These are phyloP conservation scores for Pholiota microspora DNA, from an alignment of 768 basidiomycete species.

Conservation along the genomic window DNA sequence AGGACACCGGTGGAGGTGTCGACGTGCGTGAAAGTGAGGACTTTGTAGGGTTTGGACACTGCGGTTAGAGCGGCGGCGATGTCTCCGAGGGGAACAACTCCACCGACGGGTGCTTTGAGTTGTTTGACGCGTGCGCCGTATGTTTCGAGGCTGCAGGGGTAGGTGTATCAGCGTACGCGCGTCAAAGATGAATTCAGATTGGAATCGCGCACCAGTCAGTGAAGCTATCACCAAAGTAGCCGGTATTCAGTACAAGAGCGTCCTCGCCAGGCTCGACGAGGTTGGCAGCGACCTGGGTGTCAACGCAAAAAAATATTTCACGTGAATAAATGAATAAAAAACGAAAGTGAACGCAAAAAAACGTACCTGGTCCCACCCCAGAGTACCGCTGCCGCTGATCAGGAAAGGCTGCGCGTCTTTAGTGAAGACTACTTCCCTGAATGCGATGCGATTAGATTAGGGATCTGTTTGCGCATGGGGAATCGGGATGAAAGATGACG, in stretches of 20 bases:
- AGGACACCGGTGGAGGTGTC: slow-evolving; percentile 93
- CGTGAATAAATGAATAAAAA: background rate
- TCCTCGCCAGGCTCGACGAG: slow-evolving; percentile 80
- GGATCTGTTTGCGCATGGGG: background rate
- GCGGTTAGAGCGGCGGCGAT: slow-evolving; percentile 66
- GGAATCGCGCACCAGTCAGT: slow-evolving; percentile 80
- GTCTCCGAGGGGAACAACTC: slow-evolving; percentile 57
- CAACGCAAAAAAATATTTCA: background rate
- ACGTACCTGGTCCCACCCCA: slow-evolving; percentile 92
- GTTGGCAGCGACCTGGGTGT: slow-evolving; percentile 83
- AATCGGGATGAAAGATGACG: slow-evolving; percentile 14
- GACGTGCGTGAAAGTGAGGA: slow-evolving; percentile 93
- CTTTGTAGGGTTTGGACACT: slow-evolving; percentile 71
- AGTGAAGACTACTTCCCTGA: slow-evolving; percentile 75
- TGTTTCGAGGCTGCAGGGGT: slow-evolving; percentile 60
- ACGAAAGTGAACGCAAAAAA: background rate
- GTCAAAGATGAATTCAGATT: background rate
- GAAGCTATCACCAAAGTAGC: slow-evolving; percentile 94
- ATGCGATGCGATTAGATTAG: background rate
- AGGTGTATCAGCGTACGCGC: background rate
- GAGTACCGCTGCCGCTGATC: slow-evolving; percentile 90
- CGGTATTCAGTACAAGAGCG: slow-evolving; percentile 82
- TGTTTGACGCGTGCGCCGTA: slow-evolving; percentile 90
- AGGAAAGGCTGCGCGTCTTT: slow-evolving; percentile 85
- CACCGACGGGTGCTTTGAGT: slow-evolving; percentile 80